Base-by-base conservation (phyloP, 23 red algal genomes). In the Gracilaria domingensis region DNA sequence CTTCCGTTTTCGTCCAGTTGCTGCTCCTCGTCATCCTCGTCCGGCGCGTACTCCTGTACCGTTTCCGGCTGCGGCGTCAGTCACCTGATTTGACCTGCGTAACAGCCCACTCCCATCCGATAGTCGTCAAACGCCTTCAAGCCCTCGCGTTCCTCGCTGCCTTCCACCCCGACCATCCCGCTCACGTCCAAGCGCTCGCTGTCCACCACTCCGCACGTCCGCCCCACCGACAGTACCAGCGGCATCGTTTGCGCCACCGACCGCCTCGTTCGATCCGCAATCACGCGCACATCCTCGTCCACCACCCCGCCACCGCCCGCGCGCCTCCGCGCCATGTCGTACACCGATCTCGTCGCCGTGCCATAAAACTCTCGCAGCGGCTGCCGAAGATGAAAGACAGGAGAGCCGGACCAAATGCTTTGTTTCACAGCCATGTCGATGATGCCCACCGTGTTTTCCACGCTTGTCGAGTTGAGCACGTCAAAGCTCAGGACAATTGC, bases 111-210 rank as follows among this genome's bases (percentile, higher is more conserved):
- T 2, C 83, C 83, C 26, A 86, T 67, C 8, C 83, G 42, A 21
- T 86, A 86, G 38, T 86, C 83, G 38, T 86, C 83, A 67, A 48
- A 86, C 21, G 37, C 39, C 69, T 40, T 36, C 17, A 45, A 35
- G 9, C 28, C 21, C 3, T 32, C 39, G 8, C 14, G 35, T 23
- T 21, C 69, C 36, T 18, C 36, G 37, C 37, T 16, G 1, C 45
- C 36, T 3, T 25, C 45, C 23, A 45, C 23, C 12, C 39, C 36
- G 17, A 75, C 35, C 14, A 44, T 75, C 6, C n/a, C 69, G n/a
- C 29, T 75, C 69, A 75, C 35, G 21, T 75, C 23, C 4, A 75
- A 35, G 9, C 69, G 35, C 45, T 75, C 69, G 23, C 20, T 40
- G 37, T 75, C 69, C 6, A 75, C 39, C 8, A 49, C 83, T 38